Evolutionary conservation across 106 monocot genomes (phyloP), one percentile per base, ranked within the genome.

Genomic region (Narthecium ossifragum): DNA sequence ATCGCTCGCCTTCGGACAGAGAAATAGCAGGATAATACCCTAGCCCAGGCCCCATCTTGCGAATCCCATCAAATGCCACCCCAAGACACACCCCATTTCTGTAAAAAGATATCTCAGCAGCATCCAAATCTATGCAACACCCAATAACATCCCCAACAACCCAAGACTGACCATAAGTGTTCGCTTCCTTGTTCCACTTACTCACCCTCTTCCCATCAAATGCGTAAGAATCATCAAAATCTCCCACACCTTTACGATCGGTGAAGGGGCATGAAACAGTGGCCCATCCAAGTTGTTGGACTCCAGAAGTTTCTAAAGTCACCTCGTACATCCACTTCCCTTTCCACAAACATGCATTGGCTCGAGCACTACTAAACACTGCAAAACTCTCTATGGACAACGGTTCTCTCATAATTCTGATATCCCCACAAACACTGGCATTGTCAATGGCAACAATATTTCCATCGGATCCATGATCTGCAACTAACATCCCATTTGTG

Each of bases 251-350:
- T 69, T 84, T 91, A 36, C 67, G 69, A 39, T 98, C 86, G 20
- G 96, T 98, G 31, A 98, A 98, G 4, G 86, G 83, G 52, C 80
- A 98, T 8, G 74, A 66, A 11, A 74, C 38, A 34, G 86, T 87
- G 34, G 90, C 86, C 90, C 90, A 98, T 3, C 96, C 96, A 63
- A 98, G 79, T 50, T 98, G 96, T 63, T 98, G 96, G 31, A 98
- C 73, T 50, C 96, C 96, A 22, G 77, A 67, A 43, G 96, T 98
- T 72, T 98, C 96, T 28, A 98, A 48, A 17, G 73, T 79, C 48
- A 87, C 90, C 62, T 98, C 96, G 64, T 90, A 98, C 96, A 98
- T 98, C 96, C 96, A 98, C 46, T 87, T 91, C 18, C 96, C 96
- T 51, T 66, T 90, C 73, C 80, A 81, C 50, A 84, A 67, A 36